Percentiles rank a stretch among this genome's conserved stretches.
These are phyloP conservation scores for Pleodorina starrii DNA, from an alignment of 139 green algal species.

Conservation along the genomic window DNA sequence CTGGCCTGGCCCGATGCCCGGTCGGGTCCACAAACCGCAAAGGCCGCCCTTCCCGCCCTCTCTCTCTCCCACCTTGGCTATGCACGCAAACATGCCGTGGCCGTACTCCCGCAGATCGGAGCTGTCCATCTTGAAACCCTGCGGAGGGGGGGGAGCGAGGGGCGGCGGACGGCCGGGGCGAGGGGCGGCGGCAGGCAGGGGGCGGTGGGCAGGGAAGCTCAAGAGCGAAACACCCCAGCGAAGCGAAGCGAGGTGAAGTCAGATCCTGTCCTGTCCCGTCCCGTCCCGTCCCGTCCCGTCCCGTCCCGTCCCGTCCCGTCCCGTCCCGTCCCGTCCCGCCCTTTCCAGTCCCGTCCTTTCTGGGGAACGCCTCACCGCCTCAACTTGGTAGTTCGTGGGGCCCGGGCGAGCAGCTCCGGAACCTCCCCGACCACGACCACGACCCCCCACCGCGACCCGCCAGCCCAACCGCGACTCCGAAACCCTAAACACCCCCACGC, in stretches of 20 bases:
- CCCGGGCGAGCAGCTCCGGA: background rate
- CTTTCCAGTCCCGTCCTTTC: too few relatives aligned
- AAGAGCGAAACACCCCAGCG: too few relatives aligned
- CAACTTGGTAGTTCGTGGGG: too few relatives aligned
- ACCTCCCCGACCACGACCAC: background rate
- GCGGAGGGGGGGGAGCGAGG: background rate
- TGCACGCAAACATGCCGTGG: conserved; percentile 74
- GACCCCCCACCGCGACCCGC: background rate
- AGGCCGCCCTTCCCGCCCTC: too few relatives aligned
- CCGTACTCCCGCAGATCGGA: conserved; percentile 83
- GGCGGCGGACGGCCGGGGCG: background rate
- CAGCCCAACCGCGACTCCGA: background rate
- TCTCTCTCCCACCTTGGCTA: conserved; percentile 59
- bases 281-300: too few relatives aligned
- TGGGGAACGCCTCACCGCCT: too few relatives aligned
- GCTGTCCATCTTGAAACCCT: conserved; percentile 64
- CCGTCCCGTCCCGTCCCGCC: too few relatives aligned
- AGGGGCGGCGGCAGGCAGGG: background rate
- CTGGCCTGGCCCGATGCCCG: too few relatives aligned
- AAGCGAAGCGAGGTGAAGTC: too few relatives aligned
- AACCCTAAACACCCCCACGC: background rate
- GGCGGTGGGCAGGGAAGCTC: background rate
- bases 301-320: too few relatives aligned
- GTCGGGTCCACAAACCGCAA: too few relatives aligned
- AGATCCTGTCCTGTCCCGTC: too few relatives aligned